Conservation (phyloP, 352 stramenopile genomes). For the Phytopythium boreale region DNA sequence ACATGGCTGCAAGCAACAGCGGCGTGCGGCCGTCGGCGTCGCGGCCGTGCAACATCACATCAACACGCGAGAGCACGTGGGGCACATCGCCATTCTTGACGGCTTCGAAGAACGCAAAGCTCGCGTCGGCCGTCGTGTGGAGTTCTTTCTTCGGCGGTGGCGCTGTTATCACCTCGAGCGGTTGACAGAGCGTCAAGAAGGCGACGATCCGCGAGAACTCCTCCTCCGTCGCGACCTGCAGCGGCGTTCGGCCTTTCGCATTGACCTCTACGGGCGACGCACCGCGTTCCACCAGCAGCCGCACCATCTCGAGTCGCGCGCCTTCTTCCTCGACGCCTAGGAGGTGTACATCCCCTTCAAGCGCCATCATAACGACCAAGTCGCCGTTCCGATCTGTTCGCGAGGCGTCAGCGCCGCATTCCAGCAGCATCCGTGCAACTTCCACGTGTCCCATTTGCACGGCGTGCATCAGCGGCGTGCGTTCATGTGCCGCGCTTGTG, state of each 20-base stretch:
- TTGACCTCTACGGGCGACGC: not conserved
- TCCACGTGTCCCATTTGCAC: not conserved
- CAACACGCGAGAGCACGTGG: not conserved
- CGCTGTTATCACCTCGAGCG: not conserved
- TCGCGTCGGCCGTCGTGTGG: not conserved
- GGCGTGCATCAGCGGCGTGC: constrained; percentile 13
- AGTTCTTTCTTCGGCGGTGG: not conserved
- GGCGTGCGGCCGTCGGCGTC: constrained; percentile 2
- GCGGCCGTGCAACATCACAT: not conserved
- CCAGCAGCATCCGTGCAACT: not conserved
- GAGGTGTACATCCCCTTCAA: not conserved
- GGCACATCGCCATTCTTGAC: not conserved
- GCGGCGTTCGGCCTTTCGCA: not conserved
- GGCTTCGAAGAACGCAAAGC: constrained; percentile 1
- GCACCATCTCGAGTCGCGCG: constrained; percentile 7
- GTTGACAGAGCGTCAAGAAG: constrained; percentile 4
- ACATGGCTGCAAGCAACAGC: constrained; percentile 1
- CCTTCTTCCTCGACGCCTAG: not conserved
- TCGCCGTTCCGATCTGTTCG: not conserved
- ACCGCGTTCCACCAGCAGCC: not conserved
- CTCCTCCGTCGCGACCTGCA: not conserved
- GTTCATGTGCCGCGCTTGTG: not conserved
- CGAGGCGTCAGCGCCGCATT: not conserved
- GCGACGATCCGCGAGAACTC: not conserved
- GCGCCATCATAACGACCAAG: not conserved